A percentile compares a stretch with the other conserved stretches of the same genome.
These are phyloP conservation scores for Xylaria sp. DNA, from an alignment of 2,329 filamentous ascomycete species.

Conservation along the genomic window DNA sequence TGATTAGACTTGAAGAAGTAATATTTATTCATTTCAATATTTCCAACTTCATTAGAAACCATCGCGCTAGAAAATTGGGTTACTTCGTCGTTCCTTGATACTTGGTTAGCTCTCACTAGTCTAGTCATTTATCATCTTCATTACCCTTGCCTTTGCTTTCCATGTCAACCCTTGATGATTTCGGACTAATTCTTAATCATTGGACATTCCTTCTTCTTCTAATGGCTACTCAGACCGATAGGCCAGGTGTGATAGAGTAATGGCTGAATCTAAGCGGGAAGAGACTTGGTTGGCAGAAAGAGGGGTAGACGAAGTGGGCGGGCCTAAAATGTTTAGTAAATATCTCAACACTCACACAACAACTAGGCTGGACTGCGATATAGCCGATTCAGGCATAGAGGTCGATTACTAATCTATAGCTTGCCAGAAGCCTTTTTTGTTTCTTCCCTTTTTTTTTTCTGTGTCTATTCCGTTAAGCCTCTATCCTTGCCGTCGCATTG, in stretches of 20 bases:
- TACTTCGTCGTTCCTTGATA: too few species aligned
- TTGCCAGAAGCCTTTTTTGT: not conserved
- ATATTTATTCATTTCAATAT: too few species aligned
- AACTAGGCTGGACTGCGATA: too few species aligned
- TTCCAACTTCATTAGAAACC: too few species aligned
- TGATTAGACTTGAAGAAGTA: too few species aligned
- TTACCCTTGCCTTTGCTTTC: too few species aligned
- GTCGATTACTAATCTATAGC: constrained; percentile 4
- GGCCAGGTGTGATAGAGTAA: not conserved
- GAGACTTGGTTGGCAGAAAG: constrained; percentile 26
- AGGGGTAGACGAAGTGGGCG: constrained; percentile 15
- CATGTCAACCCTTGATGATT: too few species aligned
- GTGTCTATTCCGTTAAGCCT: not conserved
- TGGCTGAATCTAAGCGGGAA: not conserved
- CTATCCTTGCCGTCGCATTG: not conserved
- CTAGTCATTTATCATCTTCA: too few species aligned
- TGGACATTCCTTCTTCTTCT: not conserved
- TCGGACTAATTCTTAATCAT: too few species aligned
- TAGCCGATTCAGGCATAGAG: too few species aligned
- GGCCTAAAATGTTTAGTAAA: not conserved
- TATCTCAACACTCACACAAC: not conserved
- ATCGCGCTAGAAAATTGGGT: too few species aligned
- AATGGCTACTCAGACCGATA: not conserved
- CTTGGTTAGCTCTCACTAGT: too few species aligned
- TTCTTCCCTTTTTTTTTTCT: not conserved